Evolutionary conservation across 106 monocot species (phyloP).

Genomic region (Agapanthus africanus): DNA sequence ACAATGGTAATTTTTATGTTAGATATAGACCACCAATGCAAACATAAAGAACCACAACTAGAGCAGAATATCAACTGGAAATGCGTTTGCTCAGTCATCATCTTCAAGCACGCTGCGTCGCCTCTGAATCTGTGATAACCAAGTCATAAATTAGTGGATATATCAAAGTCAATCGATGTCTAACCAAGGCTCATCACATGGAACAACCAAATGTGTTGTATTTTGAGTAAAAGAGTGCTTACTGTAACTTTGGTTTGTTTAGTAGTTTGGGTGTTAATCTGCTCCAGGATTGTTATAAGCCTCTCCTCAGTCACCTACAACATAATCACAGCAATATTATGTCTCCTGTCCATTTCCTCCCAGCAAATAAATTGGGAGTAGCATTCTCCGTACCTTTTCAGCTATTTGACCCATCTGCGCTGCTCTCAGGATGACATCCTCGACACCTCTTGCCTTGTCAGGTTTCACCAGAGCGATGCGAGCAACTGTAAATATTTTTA

Average conservation of each 20-base stretch:
- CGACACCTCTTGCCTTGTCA: slow-evolving; percentile 90
- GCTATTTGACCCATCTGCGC: slow-evolving; percentile 81
- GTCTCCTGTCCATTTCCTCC: too few species aligned
- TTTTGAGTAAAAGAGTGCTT: slow-evolving; percentile 14
- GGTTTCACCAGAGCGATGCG: slow-evolving; percentile 96
- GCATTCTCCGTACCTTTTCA: slow-evolving; percentile 84
- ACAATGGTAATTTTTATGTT: too few species aligned
- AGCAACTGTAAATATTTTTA: slow-evolving; percentile 38
- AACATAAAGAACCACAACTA: neutral
- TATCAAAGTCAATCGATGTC: neutral
- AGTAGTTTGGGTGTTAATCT: slow-evolving; percentile 58
- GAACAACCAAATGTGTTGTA: too few species aligned
- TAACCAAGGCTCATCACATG: neutral
- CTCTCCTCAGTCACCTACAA: slow-evolving; percentile 64
- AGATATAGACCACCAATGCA: too few species aligned
- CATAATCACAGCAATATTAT: too few species aligned
- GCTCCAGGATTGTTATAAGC: slow-evolving; percentile 60
- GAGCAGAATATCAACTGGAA: neutral
- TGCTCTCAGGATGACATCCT: slow-evolving; percentile 82
- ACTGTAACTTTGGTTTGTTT: slow-evolving; percentile 76
- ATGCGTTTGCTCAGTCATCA: slow-evolving; percentile 35
- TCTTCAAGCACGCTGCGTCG: slow-evolving; percentile 74
- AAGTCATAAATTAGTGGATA: neutral
- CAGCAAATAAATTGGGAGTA: too few species aligned
- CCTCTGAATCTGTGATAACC: slow-evolving; percentile 53